Evolutionary conservation across 208 protist genomes (phyloP).

Genomic region (Wallacemonas sp.): DNA sequence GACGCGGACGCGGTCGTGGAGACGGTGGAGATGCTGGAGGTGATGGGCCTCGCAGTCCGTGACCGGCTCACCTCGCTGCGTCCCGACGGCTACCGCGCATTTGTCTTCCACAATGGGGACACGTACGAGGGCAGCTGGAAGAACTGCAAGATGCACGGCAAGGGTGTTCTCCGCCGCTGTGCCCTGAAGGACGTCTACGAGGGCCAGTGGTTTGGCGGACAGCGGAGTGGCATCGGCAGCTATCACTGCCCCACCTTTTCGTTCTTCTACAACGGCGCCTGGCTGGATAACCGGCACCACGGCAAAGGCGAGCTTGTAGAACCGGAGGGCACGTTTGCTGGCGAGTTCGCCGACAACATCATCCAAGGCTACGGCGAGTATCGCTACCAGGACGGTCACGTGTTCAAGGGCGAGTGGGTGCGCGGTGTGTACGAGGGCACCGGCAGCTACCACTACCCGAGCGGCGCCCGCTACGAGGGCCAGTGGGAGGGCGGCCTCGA

Average conservation of each 20-base stretch:
- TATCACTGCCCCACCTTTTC: conserved; percentile 54
- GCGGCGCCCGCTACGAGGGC: conserved; percentile 79
- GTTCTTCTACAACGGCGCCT: conserved; percentile 82
- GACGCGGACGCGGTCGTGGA: conserved; percentile 42
- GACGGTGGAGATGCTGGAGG: conserved; percentile 49
- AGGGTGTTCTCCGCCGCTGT: conserved; percentile 57
- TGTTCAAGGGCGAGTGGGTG: conserved; percentile 91
- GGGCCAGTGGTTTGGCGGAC: conserved; percentile 85
- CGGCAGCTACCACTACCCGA: conserved; percentile 72
- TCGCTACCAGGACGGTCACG: conserved; percentile 83
- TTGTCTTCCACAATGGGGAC: conserved; percentile 80
- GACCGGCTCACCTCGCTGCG: conserved; percentile 61
- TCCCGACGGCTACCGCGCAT: conserved; percentile 79
- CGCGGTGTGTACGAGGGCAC: conserved; percentile 73
- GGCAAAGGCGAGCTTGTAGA: conserved; percentile 84
- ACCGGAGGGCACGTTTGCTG: conserved; percentile 75
- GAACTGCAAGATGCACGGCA: conserved; percentile 83
- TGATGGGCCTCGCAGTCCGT: conserved; percentile 50
- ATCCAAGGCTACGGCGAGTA: conserved; percentile 90
- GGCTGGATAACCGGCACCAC: conserved; percentile 80
- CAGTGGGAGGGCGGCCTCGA: conserved; percentile 67
- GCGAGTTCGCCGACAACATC: conserved; percentile 76
- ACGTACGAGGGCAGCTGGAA: conserved; percentile 92
- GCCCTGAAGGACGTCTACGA: conserved; percentile 79
- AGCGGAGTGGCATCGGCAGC: conserved; percentile 73